Conservation (phyloP, 129 eudicot species). For the Centella asiatica region DNA sequence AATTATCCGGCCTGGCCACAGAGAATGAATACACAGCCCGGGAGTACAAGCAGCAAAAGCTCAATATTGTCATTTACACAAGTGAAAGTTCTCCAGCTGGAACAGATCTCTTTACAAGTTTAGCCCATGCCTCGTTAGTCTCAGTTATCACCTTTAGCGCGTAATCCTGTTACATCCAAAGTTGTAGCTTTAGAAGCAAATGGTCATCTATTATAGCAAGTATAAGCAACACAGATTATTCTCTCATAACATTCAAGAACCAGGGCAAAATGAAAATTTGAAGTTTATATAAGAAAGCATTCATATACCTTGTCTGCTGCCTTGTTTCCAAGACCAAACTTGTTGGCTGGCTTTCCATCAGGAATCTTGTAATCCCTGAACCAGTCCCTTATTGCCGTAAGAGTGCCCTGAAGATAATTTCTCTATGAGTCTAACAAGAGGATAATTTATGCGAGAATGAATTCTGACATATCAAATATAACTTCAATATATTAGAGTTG, state of each 20-base stretch:
- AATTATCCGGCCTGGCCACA: constrained; percentile 7
- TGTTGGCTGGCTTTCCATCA: constrained; percentile 98
- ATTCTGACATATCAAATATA: not conserved
- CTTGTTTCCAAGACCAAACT: constrained; percentile 92
- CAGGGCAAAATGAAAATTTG: too few relatives aligned
- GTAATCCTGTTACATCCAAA: constrained; percentile 51
- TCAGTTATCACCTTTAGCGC: constrained; percentile 84
- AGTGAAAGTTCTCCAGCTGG: constrained; percentile 95
- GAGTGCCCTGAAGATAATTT: constrained; percentile 58
- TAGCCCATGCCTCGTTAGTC: constrained; percentile 94
- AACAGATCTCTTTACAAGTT: constrained; percentile 82
- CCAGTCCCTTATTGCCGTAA: constrained; percentile 99
- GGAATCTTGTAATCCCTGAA: constrained; percentile 99
- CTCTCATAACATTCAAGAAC: not conserved
- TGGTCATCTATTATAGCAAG: not conserved
- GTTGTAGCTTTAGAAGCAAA: not conserved
- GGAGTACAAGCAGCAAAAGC: constrained; percentile 9
- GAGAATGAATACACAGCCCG: constrained; percentile 5
- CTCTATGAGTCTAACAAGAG: constrained; percentile 15
- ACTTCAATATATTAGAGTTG: not conserved
- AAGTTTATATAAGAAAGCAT: constrained; percentile 4
- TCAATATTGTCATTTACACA: constrained; percentile 28
- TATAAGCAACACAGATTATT: too few relatives aligned
- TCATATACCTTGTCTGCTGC: constrained; percentile 85
- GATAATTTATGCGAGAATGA: not conserved